These are phyloP conservation scores for Fraxinus americana DNA, from an alignment of 257 asterid species.

Conservation along the genomic window DNA sequence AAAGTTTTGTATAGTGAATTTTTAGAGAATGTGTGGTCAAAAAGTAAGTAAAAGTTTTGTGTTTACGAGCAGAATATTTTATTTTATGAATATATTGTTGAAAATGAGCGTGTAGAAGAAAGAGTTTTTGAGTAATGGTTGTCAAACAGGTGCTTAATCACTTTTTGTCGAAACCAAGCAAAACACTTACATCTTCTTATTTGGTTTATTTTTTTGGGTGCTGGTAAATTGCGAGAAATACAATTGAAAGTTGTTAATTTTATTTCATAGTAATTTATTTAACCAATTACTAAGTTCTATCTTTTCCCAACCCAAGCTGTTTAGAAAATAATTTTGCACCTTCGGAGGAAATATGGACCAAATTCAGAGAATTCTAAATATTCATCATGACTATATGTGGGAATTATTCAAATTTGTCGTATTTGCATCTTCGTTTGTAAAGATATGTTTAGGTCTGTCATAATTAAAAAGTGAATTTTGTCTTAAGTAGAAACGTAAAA, in stretches of 20 bases:
- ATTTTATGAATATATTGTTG: too few species aligned
- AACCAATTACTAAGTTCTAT: background rate
- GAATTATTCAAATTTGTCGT: background rate
- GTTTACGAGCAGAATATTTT: too few species aligned
- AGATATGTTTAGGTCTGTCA: background rate
- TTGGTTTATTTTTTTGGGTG: background rate
- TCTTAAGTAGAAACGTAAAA: background rate
- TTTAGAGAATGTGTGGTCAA: too few species aligned
- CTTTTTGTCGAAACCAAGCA: background rate
- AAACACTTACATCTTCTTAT: background rate
- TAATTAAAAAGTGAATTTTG: background rate
- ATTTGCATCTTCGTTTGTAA: background rate
- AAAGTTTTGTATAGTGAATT: too few species aligned
- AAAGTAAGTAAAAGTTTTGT: too few species aligned
- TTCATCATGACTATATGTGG: background rate
- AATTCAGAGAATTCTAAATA: background rate
- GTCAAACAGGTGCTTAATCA: too few species aligned
- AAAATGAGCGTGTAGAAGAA: too few species aligned
- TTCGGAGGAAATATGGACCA: background rate
- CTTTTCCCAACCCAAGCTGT: background rate
- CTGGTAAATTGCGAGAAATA: background rate
- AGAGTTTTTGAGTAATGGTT: too few species aligned
- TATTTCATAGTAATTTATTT: background rate
- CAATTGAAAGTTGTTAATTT: background rate
- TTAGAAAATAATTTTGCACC: conserved; percentile 1